Percentiles rank a stretch among this genome's conserved stretches.
Evolutionary conservation across 208 protist species (phyloP).

Genomic region (Vickermania ingenoplastis): DNA sequence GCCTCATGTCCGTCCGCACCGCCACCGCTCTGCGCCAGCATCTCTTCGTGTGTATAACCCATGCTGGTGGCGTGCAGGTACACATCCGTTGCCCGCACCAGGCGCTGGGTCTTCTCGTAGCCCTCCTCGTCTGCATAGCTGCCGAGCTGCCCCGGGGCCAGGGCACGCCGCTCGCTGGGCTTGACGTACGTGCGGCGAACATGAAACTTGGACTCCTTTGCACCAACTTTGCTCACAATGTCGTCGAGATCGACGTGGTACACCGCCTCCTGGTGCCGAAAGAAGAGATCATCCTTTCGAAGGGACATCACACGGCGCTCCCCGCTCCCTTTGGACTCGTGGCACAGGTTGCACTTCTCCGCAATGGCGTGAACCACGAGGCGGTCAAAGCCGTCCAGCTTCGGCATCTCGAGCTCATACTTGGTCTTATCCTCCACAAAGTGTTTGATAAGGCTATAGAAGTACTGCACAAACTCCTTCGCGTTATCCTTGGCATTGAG

Average conservation of each 20-base stretch:
- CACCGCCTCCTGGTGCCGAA: conserved; percentile 40
- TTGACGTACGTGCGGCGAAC: conserved; percentile 16
- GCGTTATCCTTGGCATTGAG: conserved; percentile 50
- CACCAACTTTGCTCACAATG: conserved; percentile 25
- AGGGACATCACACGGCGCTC: conserved; percentile 52
- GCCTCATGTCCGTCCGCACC: no score
- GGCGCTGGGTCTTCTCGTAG: conserved; percentile 36
- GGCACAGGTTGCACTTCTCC: conserved; percentile 77
- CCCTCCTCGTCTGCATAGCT: conserved; percentile 73
- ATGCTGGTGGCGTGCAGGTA: conserved; percentile 72
- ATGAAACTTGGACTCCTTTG: conserved; percentile 66
- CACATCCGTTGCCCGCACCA: conserved; percentile 65
- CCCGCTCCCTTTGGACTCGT: conserved; percentile 46
- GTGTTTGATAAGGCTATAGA: conserved; percentile 48
- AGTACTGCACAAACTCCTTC: conserved; percentile 57
- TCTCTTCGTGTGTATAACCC: conserved; percentile 72
- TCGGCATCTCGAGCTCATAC: conserved; percentile 57
- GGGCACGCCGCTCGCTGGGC: conserved; percentile 9
- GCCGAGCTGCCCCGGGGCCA: conserved; percentile 37
- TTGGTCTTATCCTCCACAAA: conserved; percentile 76
- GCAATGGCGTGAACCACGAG: conserved; percentile 70
- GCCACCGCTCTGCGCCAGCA: conserved; percentile 29
- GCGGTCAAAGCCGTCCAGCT: conserved; percentile 65
- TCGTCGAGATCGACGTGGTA: conserved; percentile 42
- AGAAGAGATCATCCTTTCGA: conserved; percentile 82